Percentiles rank a stretch among this genome's conserved stretches.
Evolutionary conservation across 2,329 filamentous ascomycete genomes (phyloP).

Genomic region (Aspergillus sclerotialis): DNA sequence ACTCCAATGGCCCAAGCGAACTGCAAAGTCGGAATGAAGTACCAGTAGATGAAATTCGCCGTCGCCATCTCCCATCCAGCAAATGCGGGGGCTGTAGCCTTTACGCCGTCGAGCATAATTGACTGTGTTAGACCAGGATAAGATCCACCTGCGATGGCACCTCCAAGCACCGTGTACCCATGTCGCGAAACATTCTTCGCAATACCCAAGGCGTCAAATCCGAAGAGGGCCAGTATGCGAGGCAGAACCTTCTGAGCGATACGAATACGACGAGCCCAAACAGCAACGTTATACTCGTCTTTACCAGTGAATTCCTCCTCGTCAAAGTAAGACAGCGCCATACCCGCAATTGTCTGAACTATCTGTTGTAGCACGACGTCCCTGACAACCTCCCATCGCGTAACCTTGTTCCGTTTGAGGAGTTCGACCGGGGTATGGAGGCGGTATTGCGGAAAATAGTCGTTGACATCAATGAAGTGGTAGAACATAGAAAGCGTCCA

Average conservation of each 20-base stretch:
- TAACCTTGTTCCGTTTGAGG: constrained; percentile 75
- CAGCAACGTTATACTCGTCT: constrained; percentile 77
- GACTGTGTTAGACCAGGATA: constrained; percentile 66
- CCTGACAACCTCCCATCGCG: constrained; percentile 75
- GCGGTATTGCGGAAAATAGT: constrained; percentile 84
- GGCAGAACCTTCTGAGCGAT: constrained; percentile 74
- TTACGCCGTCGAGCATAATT: constrained; percentile 44
- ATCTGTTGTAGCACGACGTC: constrained; percentile 90
- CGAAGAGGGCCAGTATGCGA: constrained; percentile 60
- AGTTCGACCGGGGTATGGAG: constrained; percentile 94
- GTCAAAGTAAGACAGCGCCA: constrained; percentile 64
- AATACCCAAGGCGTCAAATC: constrained; percentile 67
- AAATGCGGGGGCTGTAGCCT: constrained; percentile 59
- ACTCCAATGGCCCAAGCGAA: constrained; percentile 67
- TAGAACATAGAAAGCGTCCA: constrained; percentile 82
- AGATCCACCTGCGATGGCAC: constrained; percentile 68
- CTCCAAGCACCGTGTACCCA: constrained; percentile 67
- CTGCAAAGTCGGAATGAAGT: constrained; percentile 68
- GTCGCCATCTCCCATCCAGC: constrained; percentile 71
- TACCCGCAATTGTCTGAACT: constrained; percentile 70
- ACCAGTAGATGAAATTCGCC: constrained; percentile 74
- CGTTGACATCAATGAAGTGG: constrained; percentile 76
- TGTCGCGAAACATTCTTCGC: constrained; percentile 63
- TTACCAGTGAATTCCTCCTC: constrained; percentile 66
- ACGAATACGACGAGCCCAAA: constrained; percentile 80